Conservation (phyloP, 306 rosid genomes). For the Rubus idaeus region DNA sequence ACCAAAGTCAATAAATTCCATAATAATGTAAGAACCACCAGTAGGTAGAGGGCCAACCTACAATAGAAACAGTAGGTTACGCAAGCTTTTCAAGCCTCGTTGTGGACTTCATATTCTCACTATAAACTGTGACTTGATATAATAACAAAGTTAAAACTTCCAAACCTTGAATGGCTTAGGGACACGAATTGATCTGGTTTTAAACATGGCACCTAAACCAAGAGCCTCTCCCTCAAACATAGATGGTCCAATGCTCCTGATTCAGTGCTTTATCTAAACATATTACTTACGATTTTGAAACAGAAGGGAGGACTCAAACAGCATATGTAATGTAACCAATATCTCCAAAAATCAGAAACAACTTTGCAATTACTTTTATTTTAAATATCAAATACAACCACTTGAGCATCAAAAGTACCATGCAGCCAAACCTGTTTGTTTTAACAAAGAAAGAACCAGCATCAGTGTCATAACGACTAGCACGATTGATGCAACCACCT, state of each 20-base stretch:
- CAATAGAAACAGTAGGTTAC: slow-evolving; percentile 36
- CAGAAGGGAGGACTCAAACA: not conserved
- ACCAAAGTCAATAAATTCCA: slow-evolving; percentile 90
- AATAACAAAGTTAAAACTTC: slow-evolving; percentile 13
- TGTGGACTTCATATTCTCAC: slow-evolving; percentile 3
- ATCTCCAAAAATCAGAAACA: not conserved
- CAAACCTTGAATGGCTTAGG: slow-evolving; percentile 88
- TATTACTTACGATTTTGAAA: slow-evolving; percentile 5
- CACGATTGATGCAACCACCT: slow-evolving; percentile 90
- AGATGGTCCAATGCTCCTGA: slow-evolving; percentile 87
- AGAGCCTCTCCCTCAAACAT: slow-evolving; percentile 98
- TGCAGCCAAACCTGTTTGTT: slow-evolving; percentile 68
- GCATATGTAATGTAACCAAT: not conserved
- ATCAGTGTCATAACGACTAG: slow-evolving; percentile 79
- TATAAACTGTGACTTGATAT: slow-evolving; percentile 5
- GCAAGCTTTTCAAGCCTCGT: slow-evolving; percentile 19
- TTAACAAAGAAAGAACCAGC: slow-evolving; percentile 86
- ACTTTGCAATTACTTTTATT: not conserved
- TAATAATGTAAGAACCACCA: slow-evolving; percentile 89
- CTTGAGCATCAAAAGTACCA: slow-evolving; percentile 14
- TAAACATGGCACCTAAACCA: slow-evolving; percentile 88
- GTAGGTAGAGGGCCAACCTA: slow-evolving; percentile 83
- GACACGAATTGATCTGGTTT: slow-evolving; percentile 67
- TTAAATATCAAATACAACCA: not conserved
- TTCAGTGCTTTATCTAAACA: slow-evolving; percentile 35